Conservation (phyloP, 495 filamentous ascomycete genomes). For the Penicillium ucsense region DNA sequence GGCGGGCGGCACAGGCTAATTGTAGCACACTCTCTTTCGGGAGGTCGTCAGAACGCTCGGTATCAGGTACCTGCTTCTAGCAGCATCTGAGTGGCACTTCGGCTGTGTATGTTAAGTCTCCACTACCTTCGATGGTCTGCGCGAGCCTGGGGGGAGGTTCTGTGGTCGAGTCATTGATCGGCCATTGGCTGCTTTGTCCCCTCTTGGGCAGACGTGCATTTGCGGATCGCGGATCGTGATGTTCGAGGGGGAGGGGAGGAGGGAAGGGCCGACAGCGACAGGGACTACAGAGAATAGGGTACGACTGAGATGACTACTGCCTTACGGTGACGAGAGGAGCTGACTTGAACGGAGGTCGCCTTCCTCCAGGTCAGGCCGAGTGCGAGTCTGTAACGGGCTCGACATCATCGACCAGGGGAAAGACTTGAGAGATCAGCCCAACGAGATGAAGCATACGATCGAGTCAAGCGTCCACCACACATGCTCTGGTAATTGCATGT, state of each 20-base stretch:
- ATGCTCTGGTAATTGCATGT: too few species aligned
- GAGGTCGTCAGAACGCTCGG: background rate
- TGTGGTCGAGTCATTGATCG: constrained; percentile 5
- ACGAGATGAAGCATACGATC: too few species aligned
- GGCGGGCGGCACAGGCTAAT: constrained; percentile 15
- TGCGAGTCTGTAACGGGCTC: too few species aligned
- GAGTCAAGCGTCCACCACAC: too few species aligned
- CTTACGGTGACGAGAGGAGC: too few species aligned
- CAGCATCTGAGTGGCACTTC: background rate
- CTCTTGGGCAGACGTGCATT: constrained; percentile 42
- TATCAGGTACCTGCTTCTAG: background rate
- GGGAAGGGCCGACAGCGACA: too few species aligned
- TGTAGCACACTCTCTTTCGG: constrained; percentile 15
- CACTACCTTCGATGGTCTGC: constrained; percentile 25
- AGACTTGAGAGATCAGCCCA: too few species aligned
- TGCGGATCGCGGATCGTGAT: background rate
- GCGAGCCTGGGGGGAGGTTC: constrained; percentile 19
- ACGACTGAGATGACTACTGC: too few species aligned
- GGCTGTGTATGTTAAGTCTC: constrained; percentile 5
- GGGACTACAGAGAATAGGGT: too few species aligned
- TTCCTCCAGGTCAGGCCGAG: too few species aligned
- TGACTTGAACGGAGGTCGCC: too few species aligned
- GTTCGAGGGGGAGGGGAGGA: background rate
- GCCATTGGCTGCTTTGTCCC: constrained; percentile 38
- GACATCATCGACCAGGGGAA: too few species aligned